These are phyloP conservation scores for Mytilinidion resinicola DNA, from an alignment of 495 filamentous ascomycete species.

Conservation along the genomic window DNA sequence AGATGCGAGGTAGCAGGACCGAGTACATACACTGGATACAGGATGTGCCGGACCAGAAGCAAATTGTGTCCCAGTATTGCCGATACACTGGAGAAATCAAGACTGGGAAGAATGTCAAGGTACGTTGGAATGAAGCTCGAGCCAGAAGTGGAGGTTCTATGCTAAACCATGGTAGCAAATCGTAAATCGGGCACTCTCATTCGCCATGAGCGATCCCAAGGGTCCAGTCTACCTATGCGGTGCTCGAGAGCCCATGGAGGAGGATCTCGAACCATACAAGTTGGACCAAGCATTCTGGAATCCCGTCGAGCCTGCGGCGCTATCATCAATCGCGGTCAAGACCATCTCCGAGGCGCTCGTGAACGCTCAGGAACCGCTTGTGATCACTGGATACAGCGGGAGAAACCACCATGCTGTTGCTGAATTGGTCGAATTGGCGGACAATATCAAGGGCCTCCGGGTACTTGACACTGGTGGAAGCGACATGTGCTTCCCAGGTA, in stretches of 20 bases:
- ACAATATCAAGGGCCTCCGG: constrained; percentile 69
- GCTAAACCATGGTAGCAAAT: constrained; percentile 53
- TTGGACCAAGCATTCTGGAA: constrained; percentile 71
- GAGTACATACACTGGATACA: constrained; percentile 99
- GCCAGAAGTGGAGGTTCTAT: not conserved
- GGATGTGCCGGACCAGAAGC: constrained; percentile 90
- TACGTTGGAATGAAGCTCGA: not conserved
- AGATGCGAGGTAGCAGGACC: constrained; percentile 78
- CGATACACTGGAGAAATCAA: constrained; percentile 89
- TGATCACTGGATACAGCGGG: constrained; percentile 80
- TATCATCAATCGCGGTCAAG: constrained; percentile 59
- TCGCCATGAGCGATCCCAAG: constrained; percentile 71
- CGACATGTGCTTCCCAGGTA: constrained; percentile 86
- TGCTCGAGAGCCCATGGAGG: constrained; percentile 85
- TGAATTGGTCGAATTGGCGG: constrained; percentile 70
- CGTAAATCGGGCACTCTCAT: constrained; percentile 84
- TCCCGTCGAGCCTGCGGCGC: constrained; percentile 65
- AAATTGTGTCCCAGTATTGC: constrained; percentile 88
- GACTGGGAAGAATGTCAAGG: constrained; percentile 82
- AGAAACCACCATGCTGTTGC: constrained; percentile 62
- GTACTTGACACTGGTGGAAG: constrained; percentile 86
- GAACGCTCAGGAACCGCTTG: constrained; percentile 64
- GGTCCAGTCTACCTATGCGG: constrained; percentile 84
- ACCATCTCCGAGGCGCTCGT: constrained; percentile 65
- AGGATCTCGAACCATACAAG: constrained; percentile 76